Evolutionary conservation across 192 early-diverging fungal species (phyloP).

Genomic region (Podila verticillata): DNA sequence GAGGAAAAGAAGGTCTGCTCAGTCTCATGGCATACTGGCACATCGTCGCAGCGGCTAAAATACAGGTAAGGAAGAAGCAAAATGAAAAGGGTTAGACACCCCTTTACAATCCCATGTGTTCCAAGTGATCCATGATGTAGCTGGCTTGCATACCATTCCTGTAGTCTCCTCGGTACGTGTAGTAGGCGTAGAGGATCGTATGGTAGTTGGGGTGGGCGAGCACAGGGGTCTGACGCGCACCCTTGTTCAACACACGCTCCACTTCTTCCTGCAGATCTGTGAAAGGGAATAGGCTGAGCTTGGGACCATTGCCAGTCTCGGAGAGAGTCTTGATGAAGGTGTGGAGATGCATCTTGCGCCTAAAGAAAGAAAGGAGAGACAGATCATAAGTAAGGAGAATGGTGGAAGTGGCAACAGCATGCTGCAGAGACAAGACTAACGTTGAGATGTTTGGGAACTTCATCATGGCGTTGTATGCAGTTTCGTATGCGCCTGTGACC

Average conservation of each 20-base stretch:
- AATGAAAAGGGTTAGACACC: too few species aligned
- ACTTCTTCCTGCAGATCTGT: slow-evolving; percentile 33
- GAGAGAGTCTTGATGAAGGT: slow-evolving; percentile 22
- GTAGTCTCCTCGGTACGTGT: slow-evolving; percentile 31
- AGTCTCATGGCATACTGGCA: slow-evolving; percentile 34
- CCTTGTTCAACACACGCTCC: slow-evolving; percentile 16
- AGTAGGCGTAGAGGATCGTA: slow-evolving; percentile 19
- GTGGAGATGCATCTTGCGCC: slow-evolving; percentile 17
- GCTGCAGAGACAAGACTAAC: slow-evolving; percentile 4
- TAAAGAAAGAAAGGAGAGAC: background rate
- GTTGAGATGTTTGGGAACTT: slow-evolving; percentile 8
- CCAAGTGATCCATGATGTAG: background rate
- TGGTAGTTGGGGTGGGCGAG: slow-evolving; percentile 27
- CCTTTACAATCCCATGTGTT: too few species aligned
- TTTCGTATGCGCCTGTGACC: slow-evolving; percentile 23
- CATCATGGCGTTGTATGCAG: slow-evolving; percentile 43
- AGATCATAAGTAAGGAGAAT: background rate
- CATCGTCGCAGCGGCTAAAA: slow-evolving; percentile 30
- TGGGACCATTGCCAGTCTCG: slow-evolving; percentile 29
- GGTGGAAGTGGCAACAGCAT: background rate
- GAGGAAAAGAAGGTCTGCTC: background rate
- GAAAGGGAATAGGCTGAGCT: slow-evolving; percentile 36
- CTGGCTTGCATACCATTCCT: slow-evolving; percentile 18
- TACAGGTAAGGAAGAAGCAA: background rate
- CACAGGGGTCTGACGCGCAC: slow-evolving; percentile 15